Conservation (phyloP, 345 rosid genomes). For the Citrus cavaleriei region DNA sequence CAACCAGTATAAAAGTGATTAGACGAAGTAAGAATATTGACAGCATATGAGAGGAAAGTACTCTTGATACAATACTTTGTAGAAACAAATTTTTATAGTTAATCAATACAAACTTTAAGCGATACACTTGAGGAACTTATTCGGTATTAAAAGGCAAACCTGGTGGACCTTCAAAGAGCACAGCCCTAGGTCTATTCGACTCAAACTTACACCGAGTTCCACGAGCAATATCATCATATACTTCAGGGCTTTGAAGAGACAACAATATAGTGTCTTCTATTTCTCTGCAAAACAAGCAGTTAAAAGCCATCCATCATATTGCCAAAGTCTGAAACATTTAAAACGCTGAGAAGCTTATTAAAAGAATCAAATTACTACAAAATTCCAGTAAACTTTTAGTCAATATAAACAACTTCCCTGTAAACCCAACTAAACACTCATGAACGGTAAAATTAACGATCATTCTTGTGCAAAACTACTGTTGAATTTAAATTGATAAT, state of each 20-base stretch:
- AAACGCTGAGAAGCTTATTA: not conserved
- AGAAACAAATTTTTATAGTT: not conserved
- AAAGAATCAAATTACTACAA: not conserved
- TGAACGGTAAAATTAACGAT: not conserved
- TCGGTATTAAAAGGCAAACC: conserved; percentile 39
- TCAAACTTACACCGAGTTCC: conserved; percentile 82
- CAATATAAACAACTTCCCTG: not conserved
- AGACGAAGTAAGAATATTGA: not conserved
- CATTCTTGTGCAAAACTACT: not conserved
- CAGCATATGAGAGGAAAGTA: not conserved
- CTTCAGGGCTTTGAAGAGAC: conserved; percentile 83
- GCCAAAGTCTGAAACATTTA: not conserved
- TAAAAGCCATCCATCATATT: not conserved
- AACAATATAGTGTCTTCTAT: conserved; percentile 86
- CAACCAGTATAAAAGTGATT: not conserved
- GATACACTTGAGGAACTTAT: not conserved
- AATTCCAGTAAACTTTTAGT: not conserved
- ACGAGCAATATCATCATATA: conserved; percentile 88
- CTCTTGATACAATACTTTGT: not conserved
- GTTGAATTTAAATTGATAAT: not conserved
- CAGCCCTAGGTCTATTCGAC: conserved; percentile 91
- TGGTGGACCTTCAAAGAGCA: conserved; percentile 97
- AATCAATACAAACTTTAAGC: not conserved
- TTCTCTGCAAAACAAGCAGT: conserved; percentile 49
- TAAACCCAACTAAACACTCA: not conserved